A percentile compares a stretch with the other conserved stretches of the same genome.
Conservation (phyloP, 768 basidiomycete genomes). For the Lactifluus hygrophoroides region DNA sequence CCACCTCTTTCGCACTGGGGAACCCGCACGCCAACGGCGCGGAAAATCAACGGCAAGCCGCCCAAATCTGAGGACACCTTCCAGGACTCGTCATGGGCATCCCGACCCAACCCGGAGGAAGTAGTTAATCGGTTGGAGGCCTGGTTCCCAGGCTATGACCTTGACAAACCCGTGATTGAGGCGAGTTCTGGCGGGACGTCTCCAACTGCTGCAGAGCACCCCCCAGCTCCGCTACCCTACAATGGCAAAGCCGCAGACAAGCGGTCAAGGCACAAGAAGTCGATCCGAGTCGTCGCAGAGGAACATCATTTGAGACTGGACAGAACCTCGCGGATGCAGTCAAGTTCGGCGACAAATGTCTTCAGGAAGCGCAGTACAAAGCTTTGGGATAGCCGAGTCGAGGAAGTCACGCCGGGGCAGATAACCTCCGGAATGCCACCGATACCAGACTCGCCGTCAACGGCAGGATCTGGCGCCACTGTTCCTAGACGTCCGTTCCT, state of each 20-base stretch:
- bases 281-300: conserved; percentile 85
- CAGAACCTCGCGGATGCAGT: conserved; percentile 53
- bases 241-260: conserved; percentile 24
- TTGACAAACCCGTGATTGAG: conserved; percentile 94
- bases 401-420: conserved; percentile 82
- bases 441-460: conserved; percentile 50
- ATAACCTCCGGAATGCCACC: conserved; percentile 38
- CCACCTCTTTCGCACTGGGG: conserved; percentile 18
- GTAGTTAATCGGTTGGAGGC: conserved; percentile 89
- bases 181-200: conserved; percentile 72
- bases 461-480: conserved; percentile 27
- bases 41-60: conserved; percentile 18
- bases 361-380: conserved; percentile 84
- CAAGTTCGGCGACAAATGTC: conserved; percentile 39
- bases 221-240: conserved; percentile 28
- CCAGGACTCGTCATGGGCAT: conserved; percentile 74
- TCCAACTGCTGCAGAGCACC: conserved; percentile 52
- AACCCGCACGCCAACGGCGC: conserved; percentile 22
- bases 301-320: conserved; percentile 76
- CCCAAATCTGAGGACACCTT: conserved; percentile 46
- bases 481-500: conserved; percentile 54
- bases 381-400: conserved; percentile 88
- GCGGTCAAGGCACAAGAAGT: conserved; percentile 68
- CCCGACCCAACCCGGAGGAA: conserved; percentile 85
- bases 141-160: conserved; percentile 93